phyloP scores from a whole-genome alignment of 2,329 filamentous ascomycete species.

The Penicillium brasilianum region DNA sequence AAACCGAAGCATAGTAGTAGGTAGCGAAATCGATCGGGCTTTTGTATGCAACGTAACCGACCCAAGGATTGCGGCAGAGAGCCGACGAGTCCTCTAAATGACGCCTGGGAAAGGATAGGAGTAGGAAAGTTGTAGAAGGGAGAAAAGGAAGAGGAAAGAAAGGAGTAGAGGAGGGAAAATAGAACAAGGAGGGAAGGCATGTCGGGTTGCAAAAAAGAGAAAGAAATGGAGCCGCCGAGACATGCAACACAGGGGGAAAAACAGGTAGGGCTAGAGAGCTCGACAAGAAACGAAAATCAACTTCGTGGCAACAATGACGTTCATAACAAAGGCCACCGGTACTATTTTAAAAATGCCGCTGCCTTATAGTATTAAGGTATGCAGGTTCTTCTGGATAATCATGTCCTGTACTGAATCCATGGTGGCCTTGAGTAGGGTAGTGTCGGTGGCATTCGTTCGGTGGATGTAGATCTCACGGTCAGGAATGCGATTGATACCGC shows the following conservation, averaged over 20 bases:
- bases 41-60: constrained; percentile 33
- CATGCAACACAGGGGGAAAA: constrained; percentile 33
- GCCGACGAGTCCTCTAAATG: constrained; percentile 28
- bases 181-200: neutral
- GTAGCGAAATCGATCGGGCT: constrained; percentile 27
- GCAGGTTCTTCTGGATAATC: constrained; percentile 83
- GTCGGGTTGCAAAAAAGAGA: constrained; percentile 12
- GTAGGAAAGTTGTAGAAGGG: constrained; percentile 7
- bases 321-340: constrained; percentile 27
- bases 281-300: constrained; percentile 27
- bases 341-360: constrained; percentile 14
- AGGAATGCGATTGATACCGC: constrained; percentile 70
- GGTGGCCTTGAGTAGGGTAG: constrained; percentile 81
- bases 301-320: constrained; percentile 28
- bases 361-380: constrained; percentile 71
- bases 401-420: constrained; percentile 87
- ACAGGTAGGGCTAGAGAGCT: constrained; percentile 29
- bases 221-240: constrained; percentile 28
- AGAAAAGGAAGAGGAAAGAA: constrained; percentile 17
- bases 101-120: constrained; percentile 24
- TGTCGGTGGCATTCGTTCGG: constrained; percentile 65
- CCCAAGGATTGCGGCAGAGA: constrained; percentile 25
- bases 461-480: constrained; percentile 64
- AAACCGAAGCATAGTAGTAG: constrained; percentile 30
- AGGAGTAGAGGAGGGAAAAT: constrained; percentile 13